Conservation (phyloP, 306 rosid genomes). For the Castanea mollissima region DNA sequence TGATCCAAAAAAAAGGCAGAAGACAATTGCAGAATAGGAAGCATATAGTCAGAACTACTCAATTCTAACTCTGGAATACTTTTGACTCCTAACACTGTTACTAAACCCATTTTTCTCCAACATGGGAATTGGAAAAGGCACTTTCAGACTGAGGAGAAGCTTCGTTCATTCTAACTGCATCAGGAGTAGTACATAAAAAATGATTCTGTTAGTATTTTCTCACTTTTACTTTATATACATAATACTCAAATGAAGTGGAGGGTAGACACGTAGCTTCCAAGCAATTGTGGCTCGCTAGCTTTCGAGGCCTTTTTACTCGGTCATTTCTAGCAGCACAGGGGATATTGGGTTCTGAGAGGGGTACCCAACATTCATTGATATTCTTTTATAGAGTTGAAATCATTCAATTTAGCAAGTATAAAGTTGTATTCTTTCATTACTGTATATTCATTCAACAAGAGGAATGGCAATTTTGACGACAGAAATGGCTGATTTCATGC, state of each 20-base stretch:
- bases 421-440: conserved; percentile 50
- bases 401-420: conserved; percentile 35
- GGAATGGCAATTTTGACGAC: conserved; percentile 49
- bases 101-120: conserved; percentile 30
- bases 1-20: conserved; percentile 40
- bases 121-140: conserved; percentile 18
- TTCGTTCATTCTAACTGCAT: conserved; percentile 37
- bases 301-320: conserved; percentile 36
- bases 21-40: conserved; percentile 69
- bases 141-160: conserved; percentile 29
- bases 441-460: conserved; percentile 43
- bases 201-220: conserved; percentile 19
- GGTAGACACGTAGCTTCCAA: conserved; percentile 25
- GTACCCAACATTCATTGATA: conserved; percentile 38
- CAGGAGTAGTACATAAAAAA: conserved; percentile 13
- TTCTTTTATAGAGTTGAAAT: conserved; percentile 20
- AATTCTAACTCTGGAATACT: conserved; percentile 12
- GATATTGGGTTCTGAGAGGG: conserved; percentile 30
- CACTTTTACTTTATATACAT: conserved; percentile 39
- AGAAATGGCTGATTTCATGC: conserved; percentile 37
- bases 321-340: conserved; percentile 32
- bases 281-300: conserved; percentile 34
- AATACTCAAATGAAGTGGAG: conserved; percentile 23
- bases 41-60: conserved; percentile 14
- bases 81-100: not conserved